Conservation (phyloP, 257 asterid species). For the Scutellaria minor region DNA sequence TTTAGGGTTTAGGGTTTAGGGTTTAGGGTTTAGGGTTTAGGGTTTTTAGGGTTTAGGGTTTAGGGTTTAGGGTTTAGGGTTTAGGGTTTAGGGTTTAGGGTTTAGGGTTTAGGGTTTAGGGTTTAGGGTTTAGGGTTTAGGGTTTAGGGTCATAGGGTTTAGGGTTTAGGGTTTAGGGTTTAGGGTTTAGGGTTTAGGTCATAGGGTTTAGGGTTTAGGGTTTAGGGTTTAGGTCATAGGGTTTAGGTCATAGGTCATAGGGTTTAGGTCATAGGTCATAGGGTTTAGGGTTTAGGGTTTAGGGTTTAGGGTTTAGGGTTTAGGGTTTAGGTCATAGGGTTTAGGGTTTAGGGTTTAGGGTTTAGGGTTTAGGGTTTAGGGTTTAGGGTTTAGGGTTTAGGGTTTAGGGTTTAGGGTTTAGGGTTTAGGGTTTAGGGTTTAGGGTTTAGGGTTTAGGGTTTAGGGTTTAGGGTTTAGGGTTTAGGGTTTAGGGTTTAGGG, state of each 20-base stretch:
- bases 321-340: no score
- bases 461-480: conserved; percentile 1
- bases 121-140: background rate
- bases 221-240: no score
- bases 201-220: no score
- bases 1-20: background rate
- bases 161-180: background rate
- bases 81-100: background rate
- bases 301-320: conserved; percentile 4
- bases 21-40: conserved; percentile 9
- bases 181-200: background rate
- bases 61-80: background rate
- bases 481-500: background rate
- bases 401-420: background rate
- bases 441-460: conserved; percentile 5
- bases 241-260: no score
- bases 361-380: background rate
- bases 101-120: background rate
- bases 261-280: no score
- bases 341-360: background rate
- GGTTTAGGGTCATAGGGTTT: no score
- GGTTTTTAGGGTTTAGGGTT: background rate
- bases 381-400: background rate
- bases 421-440: background rate
- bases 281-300: background rate